Base-by-base conservation (phyloP, 495 filamentous ascomycete genomes). In the Annulohypoxylon bovei region DNA sequence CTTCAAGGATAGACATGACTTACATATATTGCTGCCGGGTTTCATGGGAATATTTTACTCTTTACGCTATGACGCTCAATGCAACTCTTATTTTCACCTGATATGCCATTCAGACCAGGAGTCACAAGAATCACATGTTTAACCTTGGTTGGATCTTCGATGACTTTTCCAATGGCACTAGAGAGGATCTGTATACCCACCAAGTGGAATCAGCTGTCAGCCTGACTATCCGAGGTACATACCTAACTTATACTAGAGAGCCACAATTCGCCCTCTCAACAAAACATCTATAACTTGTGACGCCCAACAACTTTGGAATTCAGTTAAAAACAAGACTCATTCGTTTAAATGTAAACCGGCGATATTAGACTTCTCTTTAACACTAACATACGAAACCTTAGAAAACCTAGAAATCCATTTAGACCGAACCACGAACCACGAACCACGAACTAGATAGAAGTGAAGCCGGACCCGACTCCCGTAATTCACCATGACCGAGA, bases 1-100 rank as follows among this genome's bases (percentile, higher is more conserved):
- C 55, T 72, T 65, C 9, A 53, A 55, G 70, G 65, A 65, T 65
- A 49, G 39, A 65, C 44, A 56, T 67, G 65, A 49, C 54, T 65
- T 67, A 64, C n/a, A 53, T 56, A 53, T 56, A 61, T 30, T 64
- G 49, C 59, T 55, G 47, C 53, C 53, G 39, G 40, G 49, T 49
- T 61, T 63, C 47, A 64, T 35, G 54, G 69, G 69, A 53, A 35
- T 54, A 50, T 18, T 59, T 68, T 56, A 4, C 30, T 32, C 7
- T 8, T 32, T 61, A 16, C 49, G 56, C 59, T 47, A 57, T 57
- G 55, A 59, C 49, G 47, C 47, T 68, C 60, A 72, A 72, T 68
- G 65, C 25, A 62, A 14, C 44, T 16, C 44, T 20, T 20, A 3
- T 67, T 56, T 67, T 60, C 25, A 23, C n/a, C 53, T 50, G 22